These are phyloP conservation scores for Lipomyces orientalis DNA, from an alignment of 805 yeast genomes.

Conservation along the genomic window DNA sequence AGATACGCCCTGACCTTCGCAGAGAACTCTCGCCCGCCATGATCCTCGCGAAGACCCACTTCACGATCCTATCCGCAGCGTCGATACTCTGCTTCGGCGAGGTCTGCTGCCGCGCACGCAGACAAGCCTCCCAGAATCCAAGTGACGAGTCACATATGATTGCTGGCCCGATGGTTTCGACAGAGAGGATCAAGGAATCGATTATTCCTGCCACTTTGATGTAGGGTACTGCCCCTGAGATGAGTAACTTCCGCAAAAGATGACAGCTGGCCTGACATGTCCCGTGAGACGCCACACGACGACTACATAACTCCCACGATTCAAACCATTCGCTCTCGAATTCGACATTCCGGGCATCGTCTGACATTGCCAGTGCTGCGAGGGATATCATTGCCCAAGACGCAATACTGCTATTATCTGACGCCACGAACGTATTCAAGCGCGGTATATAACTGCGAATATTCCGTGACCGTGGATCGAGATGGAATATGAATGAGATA, in stretches of 20 bases:
- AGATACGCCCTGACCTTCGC: constrained; percentile 1
- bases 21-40: background rate
- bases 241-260: constrained; percentile 17
- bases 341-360: background rate
- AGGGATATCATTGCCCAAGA: constrained; percentile 33
- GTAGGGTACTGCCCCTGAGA: constrained; percentile 2
- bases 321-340: constrained; percentile 18
- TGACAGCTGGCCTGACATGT: constrained; percentile 25
- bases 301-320: constrained; percentile 18
- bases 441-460: background rate
- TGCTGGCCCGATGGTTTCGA: constrained; percentile 22
- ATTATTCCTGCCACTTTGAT: background rate
- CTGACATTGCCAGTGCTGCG: constrained; percentile 6
- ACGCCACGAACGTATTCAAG: background rate
- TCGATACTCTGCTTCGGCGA: background rate
- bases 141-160: constrained; percentile 21
- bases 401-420: constrained; percentile 15
- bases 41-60: constrained; percentile 5
- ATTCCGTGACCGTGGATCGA: background rate
- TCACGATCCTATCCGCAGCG: background rate
- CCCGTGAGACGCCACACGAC: constrained; percentile 13
- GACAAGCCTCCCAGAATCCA: background rate
- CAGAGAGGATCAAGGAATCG: constrained; percentile 11
- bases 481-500: constrained; percentile 14
- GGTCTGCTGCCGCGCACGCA: background rate